These are phyloP conservation scores for Escallonia rubra DNA, from an alignment of 129 eudicot genomes.

Conservation along the genomic window DNA sequence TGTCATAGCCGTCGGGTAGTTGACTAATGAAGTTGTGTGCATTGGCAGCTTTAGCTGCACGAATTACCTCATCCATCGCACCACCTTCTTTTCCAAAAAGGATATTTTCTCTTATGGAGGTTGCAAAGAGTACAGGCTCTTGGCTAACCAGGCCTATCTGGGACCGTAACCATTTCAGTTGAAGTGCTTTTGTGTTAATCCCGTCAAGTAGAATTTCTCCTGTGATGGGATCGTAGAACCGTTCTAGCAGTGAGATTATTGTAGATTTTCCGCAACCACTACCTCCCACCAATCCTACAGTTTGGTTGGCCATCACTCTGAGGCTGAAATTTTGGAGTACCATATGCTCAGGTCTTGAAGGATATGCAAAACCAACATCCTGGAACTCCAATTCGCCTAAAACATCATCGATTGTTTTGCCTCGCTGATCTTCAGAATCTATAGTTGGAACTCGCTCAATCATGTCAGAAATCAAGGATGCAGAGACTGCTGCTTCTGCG, in stretches of 20 bases:
- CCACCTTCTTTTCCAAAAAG: constrained; percentile 5
- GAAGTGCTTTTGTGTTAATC: not conserved
- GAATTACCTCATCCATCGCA: not conserved
- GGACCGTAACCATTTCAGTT: constrained; percentile 7
- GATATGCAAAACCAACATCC: constrained; percentile 9
- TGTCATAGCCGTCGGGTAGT: constrained; percentile 7
- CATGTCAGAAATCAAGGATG: constrained; percentile 1
- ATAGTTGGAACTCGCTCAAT: not conserved
- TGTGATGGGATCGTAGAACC: constrained; percentile 3
- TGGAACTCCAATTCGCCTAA: constrained; percentile 2
- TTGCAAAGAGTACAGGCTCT: constrained; percentile 14
- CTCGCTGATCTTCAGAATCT: not conserved
- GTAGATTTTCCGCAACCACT: constrained; percentile 10
- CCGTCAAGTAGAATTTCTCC: constrained; percentile 9
- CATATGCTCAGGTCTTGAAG: not conserved
- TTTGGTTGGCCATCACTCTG: not conserved
- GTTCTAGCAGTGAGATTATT: constrained; percentile 5
- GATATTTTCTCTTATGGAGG: constrained; percentile 10
- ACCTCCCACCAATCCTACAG: constrained; percentile 6
- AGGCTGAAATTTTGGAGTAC: constrained; percentile 6
- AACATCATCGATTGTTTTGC: not conserved
- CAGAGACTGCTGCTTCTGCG: constrained; percentile 6
- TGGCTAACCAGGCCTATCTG: constrained; percentile 8
- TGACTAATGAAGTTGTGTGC: constrained; percentile 8
- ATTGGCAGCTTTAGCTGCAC: constrained; percentile 10